phyloP scores from a whole-genome alignment of 495 filamentous ascomycete species.

The Penicillium crystallinum region DNA sequence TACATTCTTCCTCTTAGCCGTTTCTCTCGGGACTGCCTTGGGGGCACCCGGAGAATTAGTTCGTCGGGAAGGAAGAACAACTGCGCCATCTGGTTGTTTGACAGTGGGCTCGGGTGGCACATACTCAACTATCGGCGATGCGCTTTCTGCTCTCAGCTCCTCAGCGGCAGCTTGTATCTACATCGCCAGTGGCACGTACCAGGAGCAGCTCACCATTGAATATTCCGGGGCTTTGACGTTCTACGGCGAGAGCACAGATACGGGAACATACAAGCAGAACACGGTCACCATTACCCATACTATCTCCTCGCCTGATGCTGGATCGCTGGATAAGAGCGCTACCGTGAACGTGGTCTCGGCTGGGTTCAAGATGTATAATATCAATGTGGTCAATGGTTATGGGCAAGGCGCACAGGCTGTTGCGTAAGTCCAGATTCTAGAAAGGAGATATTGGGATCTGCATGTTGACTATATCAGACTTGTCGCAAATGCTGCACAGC shows the following conservation, averaged over 20 bases:
- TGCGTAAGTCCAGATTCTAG: conserved; percentile 21
- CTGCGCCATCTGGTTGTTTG: conserved; percentile 27
- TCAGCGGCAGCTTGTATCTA: conserved; percentile 26
- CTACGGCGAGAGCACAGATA: conserved; percentile 57
- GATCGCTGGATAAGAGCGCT: conserved; percentile 43
- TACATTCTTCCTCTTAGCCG: conserved; percentile 2
- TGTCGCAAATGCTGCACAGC: conserved; percentile 42
- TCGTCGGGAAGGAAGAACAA: conserved; percentile 14
- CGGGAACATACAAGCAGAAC: conserved; percentile 50
- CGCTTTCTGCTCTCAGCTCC: conserved; percentile 21
- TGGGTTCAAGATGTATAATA: conserved; percentile 55
- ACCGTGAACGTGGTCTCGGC: conserved; percentile 51
- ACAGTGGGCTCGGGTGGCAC: conserved; percentile 21
- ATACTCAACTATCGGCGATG: conserved; percentile 25
- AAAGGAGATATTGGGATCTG: not conserved
- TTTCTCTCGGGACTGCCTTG: conserved; percentile 7
- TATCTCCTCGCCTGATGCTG: conserved; percentile 41
- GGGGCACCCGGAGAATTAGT: conserved; percentile 8
- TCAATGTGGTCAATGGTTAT: conserved; percentile 54
- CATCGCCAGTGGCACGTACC: conserved; percentile 38
- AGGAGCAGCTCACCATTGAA: conserved; percentile 50
- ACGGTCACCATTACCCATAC: conserved; percentile 56
- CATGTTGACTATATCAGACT: conserved; percentile 20
- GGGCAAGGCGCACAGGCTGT: conserved; percentile 31
- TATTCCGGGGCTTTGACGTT: conserved; percentile 26